Evolutionary conservation across 2,329 filamentous ascomycete genomes (phyloP).

Genomic region (Colletotrichum tanaceti): DNA sequence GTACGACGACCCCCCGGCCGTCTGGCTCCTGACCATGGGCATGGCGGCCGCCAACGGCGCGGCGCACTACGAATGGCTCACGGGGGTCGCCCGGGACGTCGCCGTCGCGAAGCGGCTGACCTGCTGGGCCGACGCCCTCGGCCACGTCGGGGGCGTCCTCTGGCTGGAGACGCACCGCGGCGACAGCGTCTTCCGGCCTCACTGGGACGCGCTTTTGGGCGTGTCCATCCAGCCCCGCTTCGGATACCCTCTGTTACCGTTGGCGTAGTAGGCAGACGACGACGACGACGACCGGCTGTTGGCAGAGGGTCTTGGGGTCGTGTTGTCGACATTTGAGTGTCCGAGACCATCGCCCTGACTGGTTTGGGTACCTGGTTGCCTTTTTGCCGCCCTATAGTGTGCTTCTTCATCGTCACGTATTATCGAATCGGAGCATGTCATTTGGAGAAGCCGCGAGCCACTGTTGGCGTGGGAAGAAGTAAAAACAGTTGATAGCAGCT

Average conservation of each 20-base stretch:
- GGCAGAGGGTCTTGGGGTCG: background rate
- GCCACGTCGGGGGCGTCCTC: conserved; percentile 44
- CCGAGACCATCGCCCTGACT: background rate
- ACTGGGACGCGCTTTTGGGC: conserved; percentile 45
- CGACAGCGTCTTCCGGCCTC: conserved; percentile 43
- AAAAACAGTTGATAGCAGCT: no score
- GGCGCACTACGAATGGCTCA: conserved; percentile 47
- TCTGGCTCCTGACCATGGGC: conserved; percentile 58
- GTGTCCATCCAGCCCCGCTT: background rate
- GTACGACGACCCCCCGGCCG: conserved; percentile 46
- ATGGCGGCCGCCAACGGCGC: conserved; percentile 51
- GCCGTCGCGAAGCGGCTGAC: conserved; percentile 1
- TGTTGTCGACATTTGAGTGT: no score
- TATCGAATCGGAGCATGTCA: no score
- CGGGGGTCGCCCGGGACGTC: conserved; percentile 41
- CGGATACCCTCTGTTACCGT: background rate
- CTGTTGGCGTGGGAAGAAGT: no score
- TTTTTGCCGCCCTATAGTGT: no score
- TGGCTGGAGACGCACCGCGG: conserved; percentile 46
- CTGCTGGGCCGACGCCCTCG: conserved; percentile 33
- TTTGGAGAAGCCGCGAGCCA: no score
- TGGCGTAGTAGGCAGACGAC: background rate
- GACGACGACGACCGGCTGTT: background rate
- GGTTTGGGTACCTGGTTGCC: no score
- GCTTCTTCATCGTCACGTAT: no score